Base-by-base conservation (phyloP, 2,329 filamentous ascomycete species). In the Stachybotrys elegans region DNA sequence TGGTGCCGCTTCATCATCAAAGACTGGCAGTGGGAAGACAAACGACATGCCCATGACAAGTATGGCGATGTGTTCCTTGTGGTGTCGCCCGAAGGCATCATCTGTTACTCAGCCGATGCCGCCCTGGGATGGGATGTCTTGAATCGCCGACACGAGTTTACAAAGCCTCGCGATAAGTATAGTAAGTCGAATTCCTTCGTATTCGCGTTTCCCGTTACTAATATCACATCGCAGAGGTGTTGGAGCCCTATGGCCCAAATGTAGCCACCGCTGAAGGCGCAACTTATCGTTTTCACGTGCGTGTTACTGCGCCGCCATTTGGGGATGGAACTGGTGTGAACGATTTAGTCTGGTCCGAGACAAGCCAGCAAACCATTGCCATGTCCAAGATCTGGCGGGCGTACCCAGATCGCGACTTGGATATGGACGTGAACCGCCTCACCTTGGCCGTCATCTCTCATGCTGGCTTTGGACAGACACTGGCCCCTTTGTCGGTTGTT, bases 11-110 rank as follows among this genome's bases (percentile, higher is more conserved):
- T 38, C 20, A 20, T 22, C 16, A 38, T 38, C n/a, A 20, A 20
- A 9, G 35, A 38, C 35, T 38, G 35, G 35, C 13, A n/a, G 8
- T 38, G 35, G 35, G 35, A 38, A 22, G 35, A 38, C 13, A 38
- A 20, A 20, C 35, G 35, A 6, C 16, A 19, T 9, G 35, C 20
- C n/a, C 35, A 38, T n/a, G 35, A 38, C 16, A 19, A 38, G 20
- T 19, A 20, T n/a, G 35, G 35, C 14, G 35, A 38, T 11, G 35
- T 38, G 19, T 38, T 38, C 35, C 16, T 38, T 20, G 16, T 38
- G 12, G 35, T 38, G 8, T 38, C 35, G 9, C 35, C 35, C n/a
- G 14, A 38, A 22, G 35, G 35, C n/a, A 20, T 38, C 9, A 38
- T 38, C 6, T 38, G 35, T n/a, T 38, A 38, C 19, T 20, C 16